Percentiles rank a stretch among this genome's conserved stretches.
These are phyloP conservation scores for Ramaria sp. DNA, from an alignment of 768 basidiomycete genomes.

Conservation along the genomic window DNA sequence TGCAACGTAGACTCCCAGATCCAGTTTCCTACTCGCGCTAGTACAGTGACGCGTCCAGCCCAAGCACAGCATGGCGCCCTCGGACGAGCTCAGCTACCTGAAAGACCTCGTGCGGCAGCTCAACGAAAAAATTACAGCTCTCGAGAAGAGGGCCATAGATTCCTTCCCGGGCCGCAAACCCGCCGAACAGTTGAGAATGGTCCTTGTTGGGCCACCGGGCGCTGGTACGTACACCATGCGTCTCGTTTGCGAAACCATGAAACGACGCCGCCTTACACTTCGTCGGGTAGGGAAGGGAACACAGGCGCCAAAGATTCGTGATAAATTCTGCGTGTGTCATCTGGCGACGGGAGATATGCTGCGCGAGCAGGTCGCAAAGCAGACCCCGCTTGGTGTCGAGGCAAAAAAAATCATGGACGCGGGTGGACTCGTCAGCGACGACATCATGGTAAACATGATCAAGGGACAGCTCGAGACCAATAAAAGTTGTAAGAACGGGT, in stretches of 20 bases:
- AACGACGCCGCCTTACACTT: background rate
- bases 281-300: slow-evolving; percentile 81
- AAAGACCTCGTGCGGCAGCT: slow-evolving; percentile 87
- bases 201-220: slow-evolving; percentile 93
- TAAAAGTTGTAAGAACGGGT: slow-evolving; percentile 92
- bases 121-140: slow-evolving; percentile 72
- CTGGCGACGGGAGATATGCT: slow-evolving; percentile 99
- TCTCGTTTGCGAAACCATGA: background rate
- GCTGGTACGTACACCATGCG: slow-evolving; percentile 55
- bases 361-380: slow-evolving; percentile 80
- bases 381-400: slow-evolving; percentile 79
- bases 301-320: slow-evolving; percentile 87
- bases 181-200: slow-evolving; percentile 74
- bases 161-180: slow-evolving; percentile 37
- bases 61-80: slow-evolving; percentile 38
- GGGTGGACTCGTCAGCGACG: slow-evolving; percentile 90
- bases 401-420: slow-evolving; percentile 98
- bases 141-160: slow-evolving; percentile 63
- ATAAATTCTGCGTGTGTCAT: slow-evolving; percentile 94
- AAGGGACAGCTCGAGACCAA: slow-evolving; percentile 92
- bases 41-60: too few species aligned
- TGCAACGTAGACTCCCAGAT: too few species aligned
- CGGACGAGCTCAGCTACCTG: slow-evolving; percentile 87
- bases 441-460: slow-evolving; percentile 98
- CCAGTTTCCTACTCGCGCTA: too few species aligned